Evolutionary conservation across 2,329 filamentous ascomycete species (phyloP).

Genomic region (Penicillium sp.): DNA sequence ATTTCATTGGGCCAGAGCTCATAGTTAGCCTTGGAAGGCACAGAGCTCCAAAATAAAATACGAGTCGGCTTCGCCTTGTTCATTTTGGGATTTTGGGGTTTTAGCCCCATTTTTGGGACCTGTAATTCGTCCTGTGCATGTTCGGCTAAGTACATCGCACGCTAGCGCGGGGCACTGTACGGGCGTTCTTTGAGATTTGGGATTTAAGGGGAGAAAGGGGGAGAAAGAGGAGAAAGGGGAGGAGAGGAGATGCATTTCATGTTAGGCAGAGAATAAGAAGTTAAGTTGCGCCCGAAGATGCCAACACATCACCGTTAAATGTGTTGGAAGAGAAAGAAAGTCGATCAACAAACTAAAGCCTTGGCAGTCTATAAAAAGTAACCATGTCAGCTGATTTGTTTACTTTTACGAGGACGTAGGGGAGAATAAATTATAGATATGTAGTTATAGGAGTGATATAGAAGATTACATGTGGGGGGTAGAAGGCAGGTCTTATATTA

Average conservation of each 20-base stretch:
- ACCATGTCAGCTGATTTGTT: not conserved
- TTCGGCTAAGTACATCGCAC: not conserved
- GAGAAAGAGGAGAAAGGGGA: too few species aligned
- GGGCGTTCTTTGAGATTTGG: not conserved
- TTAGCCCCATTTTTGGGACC: not conserved
- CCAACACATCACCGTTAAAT: slow-evolving; percentile 5
- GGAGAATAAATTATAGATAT: not conserved
- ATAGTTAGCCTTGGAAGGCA: not conserved
- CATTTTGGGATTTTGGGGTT: not conserved
- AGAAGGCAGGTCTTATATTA: not conserved
- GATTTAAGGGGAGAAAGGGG: not conserved
- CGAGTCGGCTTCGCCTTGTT: not conserved
- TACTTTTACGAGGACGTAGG: not conserved
- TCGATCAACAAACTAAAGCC: not conserved
- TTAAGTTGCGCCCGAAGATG: slow-evolving; percentile 2
- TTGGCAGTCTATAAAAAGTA: slow-evolving; percentile 2
- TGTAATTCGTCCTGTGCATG: not conserved
- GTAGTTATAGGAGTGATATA: not conserved
- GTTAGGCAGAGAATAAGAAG: slow-evolving; percentile 1
- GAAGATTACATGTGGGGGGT: not conserved
- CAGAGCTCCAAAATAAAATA: not conserved
- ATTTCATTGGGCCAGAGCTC: not conserved
- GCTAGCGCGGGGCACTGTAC: not conserved
- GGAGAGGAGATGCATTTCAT: not conserved
- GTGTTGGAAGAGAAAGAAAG: not conserved